Conservation (phyloP, 192 early-diverging fungal genomes). For the Coemansia umbellata region DNA sequence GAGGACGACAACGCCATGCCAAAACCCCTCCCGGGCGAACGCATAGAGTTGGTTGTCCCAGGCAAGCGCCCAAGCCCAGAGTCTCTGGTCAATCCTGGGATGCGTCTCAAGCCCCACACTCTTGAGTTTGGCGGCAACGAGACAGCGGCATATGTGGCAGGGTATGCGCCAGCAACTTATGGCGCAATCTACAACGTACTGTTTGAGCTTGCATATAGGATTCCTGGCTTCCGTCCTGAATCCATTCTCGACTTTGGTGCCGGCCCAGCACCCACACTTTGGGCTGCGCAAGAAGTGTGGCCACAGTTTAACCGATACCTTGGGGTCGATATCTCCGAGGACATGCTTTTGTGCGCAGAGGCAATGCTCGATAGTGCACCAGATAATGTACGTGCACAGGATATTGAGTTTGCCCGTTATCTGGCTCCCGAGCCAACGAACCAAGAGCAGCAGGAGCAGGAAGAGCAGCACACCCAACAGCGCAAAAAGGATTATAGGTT, state of each 20-base stretch:
- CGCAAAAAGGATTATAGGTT: slow-evolving; percentile 8
- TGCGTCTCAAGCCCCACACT: slow-evolving; percentile 55
- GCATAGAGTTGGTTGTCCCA: slow-evolving; percentile 12
- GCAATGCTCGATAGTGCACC: slow-evolving; percentile 25
- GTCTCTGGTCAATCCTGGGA: slow-evolving; percentile 26
- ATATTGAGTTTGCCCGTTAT: slow-evolving; percentile 55
- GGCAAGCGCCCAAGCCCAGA: slow-evolving; percentile 30
- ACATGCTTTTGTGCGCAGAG: slow-evolving; percentile 71
- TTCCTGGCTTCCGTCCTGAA: slow-evolving; percentile 59
- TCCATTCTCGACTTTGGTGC: slow-evolving; percentile 75
- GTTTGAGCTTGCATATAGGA: slow-evolving; percentile 56
- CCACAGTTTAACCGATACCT: slow-evolving; percentile 42
- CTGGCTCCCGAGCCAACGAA: slow-evolving; percentile 48
- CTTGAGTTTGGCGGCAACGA: slow-evolving; percentile 70
- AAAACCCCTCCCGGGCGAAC: slow-evolving; percentile 32
- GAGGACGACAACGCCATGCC: background rate
- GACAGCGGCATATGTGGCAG: slow-evolving; percentile 66
- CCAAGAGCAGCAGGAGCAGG: background rate
- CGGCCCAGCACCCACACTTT: slow-evolving; percentile 80
- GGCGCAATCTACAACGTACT: slow-evolving; percentile 68
- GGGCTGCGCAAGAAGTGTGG: slow-evolving; percentile 67
- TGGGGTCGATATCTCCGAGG: slow-evolving; percentile 74
- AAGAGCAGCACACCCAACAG: slow-evolving; percentile 1
- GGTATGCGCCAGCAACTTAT: slow-evolving; percentile 59
- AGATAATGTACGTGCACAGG: background rate